Conservation (phyloP, 106 monocot genomes). For the Amphibolis antarctica region DNA sequence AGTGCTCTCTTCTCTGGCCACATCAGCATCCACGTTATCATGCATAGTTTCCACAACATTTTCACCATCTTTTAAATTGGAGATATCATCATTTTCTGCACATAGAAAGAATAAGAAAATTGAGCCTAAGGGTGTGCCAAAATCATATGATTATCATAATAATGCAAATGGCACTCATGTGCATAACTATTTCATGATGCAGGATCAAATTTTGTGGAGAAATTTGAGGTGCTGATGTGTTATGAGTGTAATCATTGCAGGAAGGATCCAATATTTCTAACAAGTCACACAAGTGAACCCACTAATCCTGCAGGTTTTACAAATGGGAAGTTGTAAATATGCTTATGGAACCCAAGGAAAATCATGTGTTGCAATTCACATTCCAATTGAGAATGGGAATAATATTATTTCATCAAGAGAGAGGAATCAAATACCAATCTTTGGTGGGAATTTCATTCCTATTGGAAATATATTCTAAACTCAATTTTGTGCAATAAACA, state of each 20-base stretch:
- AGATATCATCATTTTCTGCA: background rate
- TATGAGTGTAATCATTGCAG: background rate
- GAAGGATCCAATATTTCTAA: too few species aligned
- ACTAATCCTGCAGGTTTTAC: too few species aligned
- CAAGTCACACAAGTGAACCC: too few species aligned
- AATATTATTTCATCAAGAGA: too few species aligned
- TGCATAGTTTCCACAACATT: slow-evolving; percentile 2
- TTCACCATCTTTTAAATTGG: slow-evolving; percentile 3
- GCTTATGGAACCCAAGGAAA: too few species aligned
- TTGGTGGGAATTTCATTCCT: too few species aligned
- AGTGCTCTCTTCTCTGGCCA: background rate
- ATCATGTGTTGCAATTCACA: too few species aligned
- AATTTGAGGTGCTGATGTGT: background rate
- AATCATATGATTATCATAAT: background rate
- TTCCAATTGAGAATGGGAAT: too few species aligned
- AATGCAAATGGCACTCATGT: background rate
- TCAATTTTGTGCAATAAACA: too few species aligned
- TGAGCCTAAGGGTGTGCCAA: background rate
- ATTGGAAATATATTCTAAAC: too few species aligned
- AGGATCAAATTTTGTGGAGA: background rate
- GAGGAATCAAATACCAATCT: too few species aligned
- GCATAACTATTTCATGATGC: background rate
- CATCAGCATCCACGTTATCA: slow-evolving; percentile 6
- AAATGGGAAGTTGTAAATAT: too few species aligned
- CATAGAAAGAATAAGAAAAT: background rate